Base-by-base conservation (phyloP, 1,284 basidiomycete species). In the Melanopsichium pennsylvanicum region DNA sequence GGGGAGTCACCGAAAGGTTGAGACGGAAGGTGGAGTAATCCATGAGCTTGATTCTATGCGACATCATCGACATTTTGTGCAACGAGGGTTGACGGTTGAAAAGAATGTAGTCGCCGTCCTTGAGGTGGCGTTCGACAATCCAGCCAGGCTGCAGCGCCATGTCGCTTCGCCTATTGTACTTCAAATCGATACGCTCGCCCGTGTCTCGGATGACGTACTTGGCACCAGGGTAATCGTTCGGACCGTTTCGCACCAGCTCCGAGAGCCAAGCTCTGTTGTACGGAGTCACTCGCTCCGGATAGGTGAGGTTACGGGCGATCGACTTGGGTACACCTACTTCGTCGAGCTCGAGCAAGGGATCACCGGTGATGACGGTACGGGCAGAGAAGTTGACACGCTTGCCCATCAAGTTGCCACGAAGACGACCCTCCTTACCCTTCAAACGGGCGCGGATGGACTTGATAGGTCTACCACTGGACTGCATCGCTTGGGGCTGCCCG, bases 51-150 rank as follows among this genome's bases (percentile, higher is more conserved):
- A 98, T 91, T 34, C 96, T 88, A 84, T 99, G 96, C 82, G 92
- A 93, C 96, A 98, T 98, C 96, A 98, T 98, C 85, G 92, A 95
- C 96, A 98, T 98, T 84, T 98, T 99, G 84, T 99, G 96, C 82
- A 98, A 83, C 86, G 89, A 92, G 2, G 96, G 96, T 81, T 98
- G 96, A 66, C 96, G 94, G 82, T 98, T 98, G 86, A 99, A 98
- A 44, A 98, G 84, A 29, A 98, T 92, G 76, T 87, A 97, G 80
- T 70, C 63, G 85, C 96, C 96, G 75, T 97, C 91, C 84, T 93
- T 94, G 63, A 99, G 84, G 84, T 99, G 96, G 23, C 96, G 86
- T 83, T 99, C 96, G 5, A 98, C 96, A 49, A 98, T 91, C 96
- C 96, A 98, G 0, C 96, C 96, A 74, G 93, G 97, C 81, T 98